Evolutionary conservation across 2,329 filamentous ascomycete species (phyloP), one percentile per base, ranked within the genome.

Genomic region (Fusarium hostae): DNA sequence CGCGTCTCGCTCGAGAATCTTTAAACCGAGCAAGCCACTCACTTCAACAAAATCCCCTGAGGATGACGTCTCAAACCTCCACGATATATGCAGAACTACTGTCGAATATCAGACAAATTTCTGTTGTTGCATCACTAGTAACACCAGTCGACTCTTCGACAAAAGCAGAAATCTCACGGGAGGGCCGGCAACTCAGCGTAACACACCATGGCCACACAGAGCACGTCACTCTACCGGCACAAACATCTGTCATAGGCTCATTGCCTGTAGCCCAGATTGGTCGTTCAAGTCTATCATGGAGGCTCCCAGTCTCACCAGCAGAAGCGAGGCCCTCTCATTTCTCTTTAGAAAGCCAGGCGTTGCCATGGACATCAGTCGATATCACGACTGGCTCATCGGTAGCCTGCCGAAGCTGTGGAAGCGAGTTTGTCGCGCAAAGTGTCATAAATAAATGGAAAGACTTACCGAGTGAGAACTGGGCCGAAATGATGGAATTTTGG

Each of bases 401-500:
- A 74, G 60, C 72, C 32, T 86, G 86, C 75, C 80, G 84, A 63
- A 58, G 72, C 70, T 86, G 85, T 79, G 55, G 70, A 47, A 64
- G 77, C 20, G 66, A 58, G 3, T 66, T 89, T 22, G 81, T 89
- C 16, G 43, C 75, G 2, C 59, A 75, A 6, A 82, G 79, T 11
- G 73, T 56, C 6, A 83, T 89, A 11, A 82, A 80, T 41, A 80
- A 82, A 40, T 99, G 96, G 95, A 97, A 95, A 81, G 94, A 99
- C 78, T 84, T 99, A 22, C 96, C 96, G 0, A 97, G 94, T 78
- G 94, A 97, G 76, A 95, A 97, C 77, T 99, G 96, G 96, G 97
- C 96, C 1, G 96, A 99, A 83, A 97, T 99, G 95, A 99, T 99
- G 96, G 97, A 99, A 80, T 97, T 99, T 75, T 99, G 96, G 96